Evolutionary conservation across 176 grass and related monocot genomes (phyloP).

Genomic region (barley (Hordeum vulgare)): DNA sequence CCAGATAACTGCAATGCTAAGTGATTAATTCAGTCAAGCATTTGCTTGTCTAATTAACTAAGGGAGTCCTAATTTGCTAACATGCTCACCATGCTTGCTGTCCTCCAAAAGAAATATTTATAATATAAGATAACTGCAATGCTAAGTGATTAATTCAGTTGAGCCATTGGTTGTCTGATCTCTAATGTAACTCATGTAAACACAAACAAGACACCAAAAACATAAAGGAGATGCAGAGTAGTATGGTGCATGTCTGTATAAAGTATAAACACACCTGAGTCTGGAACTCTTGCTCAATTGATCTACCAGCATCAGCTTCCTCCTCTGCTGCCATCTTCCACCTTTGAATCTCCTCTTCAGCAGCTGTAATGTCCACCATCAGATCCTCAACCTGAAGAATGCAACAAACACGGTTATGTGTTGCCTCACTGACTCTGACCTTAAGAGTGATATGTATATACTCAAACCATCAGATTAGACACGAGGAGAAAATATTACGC

Average conservation of each 20-base stretch:
- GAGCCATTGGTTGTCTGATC: background rate
- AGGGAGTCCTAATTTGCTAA: background rate
- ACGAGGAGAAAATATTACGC: slow-evolving; percentile 54
- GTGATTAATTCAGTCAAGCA: background rate
- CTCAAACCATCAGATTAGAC: background rate
- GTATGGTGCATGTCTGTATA: slow-evolving; percentile 10
- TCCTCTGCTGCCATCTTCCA: slow-evolving; percentile 96
- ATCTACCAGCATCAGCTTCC: slow-evolving; percentile 84
- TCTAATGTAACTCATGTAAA: background rate
- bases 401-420: background rate
- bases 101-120: background rate
- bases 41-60: background rate
- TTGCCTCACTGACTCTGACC: background rate
- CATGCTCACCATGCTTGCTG: background rate
- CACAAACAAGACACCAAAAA: background rate
- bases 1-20: background rate
- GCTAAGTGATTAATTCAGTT: background rate
- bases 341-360: slow-evolving; percentile 95
- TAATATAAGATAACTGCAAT: background rate
- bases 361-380: slow-evolving; percentile 85
- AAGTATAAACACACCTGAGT: slow-evolving; percentile 45
- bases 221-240: background rate
- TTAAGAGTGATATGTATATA: background rate
- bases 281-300: slow-evolving; percentile 80
- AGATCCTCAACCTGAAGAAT: slow-evolving; percentile 84